Evolutionary conservation across 495 filamentous ascomycete species (phyloP).

Genomic region (Penicillium bialowiezense): DNA sequence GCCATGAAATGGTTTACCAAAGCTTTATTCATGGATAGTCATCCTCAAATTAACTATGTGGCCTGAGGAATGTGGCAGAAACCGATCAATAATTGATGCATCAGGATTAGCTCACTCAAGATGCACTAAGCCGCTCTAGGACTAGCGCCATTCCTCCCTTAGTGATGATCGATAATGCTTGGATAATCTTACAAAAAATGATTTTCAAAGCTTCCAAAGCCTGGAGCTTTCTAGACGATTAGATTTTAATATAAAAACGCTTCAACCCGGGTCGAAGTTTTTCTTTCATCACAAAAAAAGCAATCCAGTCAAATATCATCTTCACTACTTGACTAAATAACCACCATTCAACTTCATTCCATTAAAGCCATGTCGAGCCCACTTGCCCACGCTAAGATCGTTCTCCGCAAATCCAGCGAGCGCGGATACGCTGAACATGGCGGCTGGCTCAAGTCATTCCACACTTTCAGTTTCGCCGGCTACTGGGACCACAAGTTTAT

Average conservation of each 20-base stretch:
- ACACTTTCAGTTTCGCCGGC: conserved; percentile 75
- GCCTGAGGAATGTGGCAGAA: neutral
- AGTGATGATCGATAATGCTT: conserved; percentile 20
- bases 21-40: too few relatives aligned
- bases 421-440: conserved; percentile 74
- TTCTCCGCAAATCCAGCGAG: conserved; percentile 55
- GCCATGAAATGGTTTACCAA: too few relatives aligned
- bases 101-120: neutral
- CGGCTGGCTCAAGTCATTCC: conserved; percentile 81
- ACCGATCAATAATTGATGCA: neutral
- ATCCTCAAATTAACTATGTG: too few relatives aligned
- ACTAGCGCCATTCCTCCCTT: neutral
- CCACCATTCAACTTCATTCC: neutral
- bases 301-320: neutral
- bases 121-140: neutral
- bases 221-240: conserved; percentile 4
- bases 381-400: conserved; percentile 61
- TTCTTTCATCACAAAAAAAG: neutral
- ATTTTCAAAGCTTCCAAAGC: conserved; percentile 11
- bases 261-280: neutral
- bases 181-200: conserved; percentile 9
- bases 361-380: conserved; percentile 47
- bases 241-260: conserved; percentile 6
- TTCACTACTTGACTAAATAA: neutral
- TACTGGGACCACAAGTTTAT: conserved; percentile 66